Base-by-base conservation (phyloP, 2,329 filamentous ascomycete genomes). In the Scleromitrula shiraiana region DNA sequence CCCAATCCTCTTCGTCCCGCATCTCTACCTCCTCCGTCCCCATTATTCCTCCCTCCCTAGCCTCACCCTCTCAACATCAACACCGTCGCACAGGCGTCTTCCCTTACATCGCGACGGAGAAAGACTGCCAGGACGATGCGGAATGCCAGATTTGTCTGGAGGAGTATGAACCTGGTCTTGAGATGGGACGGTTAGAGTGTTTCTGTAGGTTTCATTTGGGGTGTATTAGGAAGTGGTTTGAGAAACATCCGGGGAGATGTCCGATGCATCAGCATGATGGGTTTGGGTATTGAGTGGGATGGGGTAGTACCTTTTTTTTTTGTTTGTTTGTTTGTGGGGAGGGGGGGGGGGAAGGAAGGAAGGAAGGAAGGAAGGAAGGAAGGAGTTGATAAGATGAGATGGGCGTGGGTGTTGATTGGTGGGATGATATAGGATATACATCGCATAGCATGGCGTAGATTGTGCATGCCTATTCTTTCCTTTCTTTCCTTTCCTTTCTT, bases 61-160 rank as follows among this genome's bases (percentile, higher is more conserved):
- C 22, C 20, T 27, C 38, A 36, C 20, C 14, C n/a, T 19, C 29
- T 19, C 9, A 40, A 29, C n/a, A 26, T 23, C 41, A 44, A 26
- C 38, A 27, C 62, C 68, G 77, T 17, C 67, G 72, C 47, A 80
- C 76, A 0, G 77, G 78, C 43, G 79, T 83, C 70, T 80, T 83
- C 53, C 75, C 77, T 0, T 84, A 84, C 56, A 54, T 68, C 19
- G 80, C 80, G 2, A 83, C 79, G 8, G 80, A 83, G 58, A 84
- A 83, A 66, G 80, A 84, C 61, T 82, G 78, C 55, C 73, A 81
- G n/a, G 77, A 82, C 54, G 76, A 77, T 50, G 80, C 78, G 3
- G 80, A 84, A 64, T 83, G 80, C 60, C 82, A 78, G 5, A 83
- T 84, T 42, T 84, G 80, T 55, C 68, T 84, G 2, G 80, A 83